Conservation (phyloP, 495 filamentous ascomycete species). For the Pyrenula massariospora region DNA sequence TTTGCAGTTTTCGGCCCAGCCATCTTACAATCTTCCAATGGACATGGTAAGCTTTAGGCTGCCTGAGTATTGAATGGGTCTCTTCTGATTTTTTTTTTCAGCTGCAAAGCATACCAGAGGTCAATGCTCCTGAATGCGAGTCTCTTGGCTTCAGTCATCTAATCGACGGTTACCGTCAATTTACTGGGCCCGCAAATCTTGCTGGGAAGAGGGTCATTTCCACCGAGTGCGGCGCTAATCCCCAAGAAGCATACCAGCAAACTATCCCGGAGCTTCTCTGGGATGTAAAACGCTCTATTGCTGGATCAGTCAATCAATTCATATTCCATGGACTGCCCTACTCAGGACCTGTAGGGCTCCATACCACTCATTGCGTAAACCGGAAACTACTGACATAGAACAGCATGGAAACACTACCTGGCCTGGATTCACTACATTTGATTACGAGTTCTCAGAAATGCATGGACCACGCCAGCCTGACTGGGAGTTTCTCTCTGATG, state of each 20-base stretch:
- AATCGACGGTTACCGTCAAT: constrained; percentile 34
- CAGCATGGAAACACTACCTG: too few relatives aligned
- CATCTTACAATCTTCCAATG: constrained; percentile 35
- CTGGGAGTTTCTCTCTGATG: constrained; percentile 27
- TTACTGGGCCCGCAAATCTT: constrained; percentile 29
- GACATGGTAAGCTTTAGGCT: constrained; percentile 32
- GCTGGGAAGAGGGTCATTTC: constrained; percentile 26
- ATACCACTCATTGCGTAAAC: too few relatives aligned
- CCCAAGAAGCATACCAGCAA: constrained; percentile 16
- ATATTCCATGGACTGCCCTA: constrained; percentile 35
- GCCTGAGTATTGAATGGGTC: neutral
- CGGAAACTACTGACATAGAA: constrained; percentile 25
- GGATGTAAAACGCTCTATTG: constrained; percentile 19
- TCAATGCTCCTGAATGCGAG: constrained; percentile 37
- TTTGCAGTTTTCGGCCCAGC: constrained; percentile 30
- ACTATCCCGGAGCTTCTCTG: constrained; percentile 14
- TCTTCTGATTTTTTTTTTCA: constrained; percentile 3
- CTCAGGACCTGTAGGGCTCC: too few relatives aligned
- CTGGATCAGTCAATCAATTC: constrained; percentile 30
- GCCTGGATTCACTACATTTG: constrained; percentile 35
- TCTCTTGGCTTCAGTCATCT: constrained; percentile 25
- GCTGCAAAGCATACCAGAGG: constrained; percentile 24
- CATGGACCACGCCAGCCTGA: constrained; percentile 29
- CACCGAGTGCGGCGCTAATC: constrained; percentile 24
- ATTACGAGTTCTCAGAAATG: constrained; percentile 29